These are phyloP conservation scores for Pneumocystis jirovecii DNA, from an alignment of 1,139 yeast genomes.

Conservation along the genomic window DNA sequence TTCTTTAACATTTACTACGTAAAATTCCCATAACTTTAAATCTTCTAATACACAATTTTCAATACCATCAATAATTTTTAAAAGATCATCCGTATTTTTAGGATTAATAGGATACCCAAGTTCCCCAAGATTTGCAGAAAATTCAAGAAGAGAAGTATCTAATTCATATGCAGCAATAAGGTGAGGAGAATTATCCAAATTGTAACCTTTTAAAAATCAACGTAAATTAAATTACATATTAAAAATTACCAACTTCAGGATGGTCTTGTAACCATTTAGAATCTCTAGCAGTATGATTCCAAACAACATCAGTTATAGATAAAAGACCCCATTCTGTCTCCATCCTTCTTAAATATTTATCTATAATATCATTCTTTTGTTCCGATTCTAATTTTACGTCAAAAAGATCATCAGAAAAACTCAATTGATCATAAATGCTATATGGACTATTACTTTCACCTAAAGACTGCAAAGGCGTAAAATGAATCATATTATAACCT, in stretches of 20 bases:
- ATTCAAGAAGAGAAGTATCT: slow-evolving; percentile 51
- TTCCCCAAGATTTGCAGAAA: slow-evolving; percentile 39
- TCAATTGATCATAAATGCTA: slow-evolving; percentile 72
- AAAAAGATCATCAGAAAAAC: slow-evolving; percentile 56
- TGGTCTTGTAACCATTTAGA: slow-evolving; percentile 71
- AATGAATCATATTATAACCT: slow-evolving; percentile 90
- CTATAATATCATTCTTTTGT: slow-evolving; percentile 29
- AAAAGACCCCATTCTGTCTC: slow-evolving; percentile 47
- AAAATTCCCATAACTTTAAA: slow-evolving; percentile 74
- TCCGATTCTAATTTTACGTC: slow-evolving; percentile 15
- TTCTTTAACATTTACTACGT: slow-evolving; percentile 44
- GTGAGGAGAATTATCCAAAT: slow-evolving; percentile 77
- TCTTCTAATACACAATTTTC: slow-evolving; percentile 49
- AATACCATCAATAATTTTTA: slow-evolving; percentile 48
- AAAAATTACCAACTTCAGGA: slow-evolving; percentile 50
- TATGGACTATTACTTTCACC: slow-evolving; percentile 89
- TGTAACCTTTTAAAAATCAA: slow-evolving; percentile 35
- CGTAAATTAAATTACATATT: neutral
- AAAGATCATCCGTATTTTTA: slow-evolving; percentile 38
- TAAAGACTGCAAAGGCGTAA: slow-evolving; percentile 79
- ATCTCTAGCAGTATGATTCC: slow-evolving; percentile 88
- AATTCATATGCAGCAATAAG: slow-evolving; percentile 69
- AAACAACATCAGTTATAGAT: slow-evolving; percentile 78
- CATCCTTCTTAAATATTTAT: slow-evolving; percentile 33
- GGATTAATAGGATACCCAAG: slow-evolving; percentile 49